Evolutionary conservation across 2,329 filamentous ascomycete genomes (phyloP).

Genomic region (Trichoderma polysporum): DNA sequence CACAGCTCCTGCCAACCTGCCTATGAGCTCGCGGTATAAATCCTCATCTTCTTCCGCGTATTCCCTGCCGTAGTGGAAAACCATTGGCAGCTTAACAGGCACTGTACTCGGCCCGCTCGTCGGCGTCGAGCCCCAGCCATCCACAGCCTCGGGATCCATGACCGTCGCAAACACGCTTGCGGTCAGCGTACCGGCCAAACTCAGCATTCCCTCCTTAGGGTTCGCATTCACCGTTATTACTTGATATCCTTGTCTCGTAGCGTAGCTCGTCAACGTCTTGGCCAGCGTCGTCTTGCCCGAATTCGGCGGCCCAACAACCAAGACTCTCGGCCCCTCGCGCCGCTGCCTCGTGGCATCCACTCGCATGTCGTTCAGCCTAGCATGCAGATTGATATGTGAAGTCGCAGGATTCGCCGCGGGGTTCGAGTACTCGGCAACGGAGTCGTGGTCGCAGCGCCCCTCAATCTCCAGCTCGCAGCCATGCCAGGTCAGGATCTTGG

Average conservation of each 20-base stretch:
- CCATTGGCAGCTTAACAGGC: slow-evolving; percentile 87
- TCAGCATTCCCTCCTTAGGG: slow-evolving; percentile 74
- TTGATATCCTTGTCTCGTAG: slow-evolving; percentile 69
- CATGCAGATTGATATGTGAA: slow-evolving; percentile 81
- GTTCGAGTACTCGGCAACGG: slow-evolving; percentile 61
- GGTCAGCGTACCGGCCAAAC: slow-evolving; percentile 76
- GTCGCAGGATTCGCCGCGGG: slow-evolving; percentile 79
- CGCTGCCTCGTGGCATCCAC: slow-evolving; percentile 53
- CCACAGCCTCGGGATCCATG: slow-evolving; percentile 75
- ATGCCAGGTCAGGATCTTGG: slow-evolving; percentile 88
- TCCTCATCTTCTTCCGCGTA: slow-evolving; percentile 70
- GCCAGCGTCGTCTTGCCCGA: slow-evolving; percentile 81
- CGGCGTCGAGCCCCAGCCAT: slow-evolving; percentile 85
- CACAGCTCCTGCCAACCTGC: slow-evolving; percentile 74
- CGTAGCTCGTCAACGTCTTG: slow-evolving; percentile 76
- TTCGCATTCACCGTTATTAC: slow-evolving; percentile 84
- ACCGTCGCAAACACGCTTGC: slow-evolving; percentile 84
- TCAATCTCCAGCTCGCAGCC: slow-evolving; percentile 82
- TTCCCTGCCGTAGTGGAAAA: slow-evolving; percentile 80
- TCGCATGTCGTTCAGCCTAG: slow-evolving; percentile 74
- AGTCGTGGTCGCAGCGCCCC: slow-evolving; percentile 55
- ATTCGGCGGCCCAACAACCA: slow-evolving; percentile 76
- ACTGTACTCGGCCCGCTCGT: slow-evolving; percentile 86
- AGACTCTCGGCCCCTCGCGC: slow-evolving; percentile 70
- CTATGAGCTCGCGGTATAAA: slow-evolving; percentile 72